These are phyloP conservation scores for Tanozyma kutaoensis DNA, from an alignment of 805 yeast genomes.

Conservation along the genomic window DNA sequence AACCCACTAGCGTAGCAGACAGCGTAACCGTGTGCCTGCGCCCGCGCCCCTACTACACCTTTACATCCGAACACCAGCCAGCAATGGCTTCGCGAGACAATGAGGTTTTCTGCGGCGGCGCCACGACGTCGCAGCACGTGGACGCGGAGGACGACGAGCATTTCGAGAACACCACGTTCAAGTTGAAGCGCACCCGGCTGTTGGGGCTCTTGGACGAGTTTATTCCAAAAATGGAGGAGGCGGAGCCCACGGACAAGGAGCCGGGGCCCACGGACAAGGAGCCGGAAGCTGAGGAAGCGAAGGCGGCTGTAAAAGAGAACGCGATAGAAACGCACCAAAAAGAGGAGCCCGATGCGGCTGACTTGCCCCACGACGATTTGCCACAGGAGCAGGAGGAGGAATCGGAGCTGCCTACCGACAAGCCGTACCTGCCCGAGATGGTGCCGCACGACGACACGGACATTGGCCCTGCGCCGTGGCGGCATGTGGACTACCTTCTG, in stretches of 20 bases:
- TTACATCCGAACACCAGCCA: too few relatives aligned
- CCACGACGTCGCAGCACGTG: constrained; percentile 51
- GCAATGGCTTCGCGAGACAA: too few relatives aligned
- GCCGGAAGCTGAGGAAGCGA: not conserved
- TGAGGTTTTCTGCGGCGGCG: constrained; percentile 40
- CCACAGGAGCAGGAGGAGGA: not conserved
- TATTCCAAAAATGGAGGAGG: constrained; percentile 27
- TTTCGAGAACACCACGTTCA: constrained; percentile 58
- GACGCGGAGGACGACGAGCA: constrained; percentile 62
- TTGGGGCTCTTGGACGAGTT: constrained; percentile 69
- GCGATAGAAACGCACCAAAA: not conserved
- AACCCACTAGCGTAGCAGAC: too few relatives aligned
- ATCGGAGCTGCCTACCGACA: too few relatives aligned
- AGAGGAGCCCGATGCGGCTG: too few relatives aligned
- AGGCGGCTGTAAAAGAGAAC: not conserved
- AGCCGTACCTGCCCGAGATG: constrained; percentile 12
- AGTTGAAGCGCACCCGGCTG: constrained; percentile 69
- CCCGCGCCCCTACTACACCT: too few relatives aligned
- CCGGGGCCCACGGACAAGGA: not conserved
- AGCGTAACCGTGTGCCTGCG: too few relatives aligned
- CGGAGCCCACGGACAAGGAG: constrained; percentile 4
- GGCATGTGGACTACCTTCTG: constrained; percentile 89
- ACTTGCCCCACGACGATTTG: not conserved
- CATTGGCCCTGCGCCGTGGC: constrained; percentile 64
- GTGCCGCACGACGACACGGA: constrained; percentile 79